Evolutionary conservation across 2,329 filamentous ascomycete genomes (phyloP), one percentile per base, ranked within the genome.

Genomic region (Colletotrichum sp.): DNA sequence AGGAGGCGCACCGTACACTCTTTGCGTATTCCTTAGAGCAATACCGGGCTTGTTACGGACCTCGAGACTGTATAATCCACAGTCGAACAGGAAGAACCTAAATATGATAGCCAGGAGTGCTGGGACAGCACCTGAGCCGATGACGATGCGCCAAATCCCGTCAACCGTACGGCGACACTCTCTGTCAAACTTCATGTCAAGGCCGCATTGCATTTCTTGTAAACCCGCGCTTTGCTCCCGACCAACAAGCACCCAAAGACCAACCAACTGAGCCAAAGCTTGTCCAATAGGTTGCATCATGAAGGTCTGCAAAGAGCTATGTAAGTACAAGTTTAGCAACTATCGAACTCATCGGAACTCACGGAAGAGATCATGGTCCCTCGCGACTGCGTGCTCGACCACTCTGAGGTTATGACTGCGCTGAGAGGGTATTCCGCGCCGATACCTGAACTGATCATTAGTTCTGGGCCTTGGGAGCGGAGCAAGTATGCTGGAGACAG

Each of bases 221-320:
- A 90, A 80, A 30, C 85, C 81, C 64, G 86, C 85, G 18, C 81
- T 84, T 76, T 83, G 80, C 72, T 89, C 83, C 21, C 87, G 85
- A 21, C 88, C 87, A 5, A 90, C 83, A 13, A 90, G 81, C 12
- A 90, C 88, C 83, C 85, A 88, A 6, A 93, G 83, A 6, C 91
- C 90, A 13, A 93, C 90, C 7, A 93, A 82, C 77, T 93, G 92
- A 16, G 92, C 92, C 3, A 92, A 86, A 3, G 93, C 89, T 80
- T 94, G 92, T 8, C 93, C 93, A 10, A 94, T 84, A 2, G 93
- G 92, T 78, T 94, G 93, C 90, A 93, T 93, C 79, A 93, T 88
- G 81, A 94, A 94, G 36, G 74, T 74, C 74, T 76, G 28, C 13
- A 30, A 15, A 44, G 62, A 21, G 8, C 28, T 21, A 15, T 24